These are phyloP conservation scores for Zopfia rhizophila DNA, from an alignment of 2,329 filamentous ascomycete species.

Conservation along the genomic window DNA sequence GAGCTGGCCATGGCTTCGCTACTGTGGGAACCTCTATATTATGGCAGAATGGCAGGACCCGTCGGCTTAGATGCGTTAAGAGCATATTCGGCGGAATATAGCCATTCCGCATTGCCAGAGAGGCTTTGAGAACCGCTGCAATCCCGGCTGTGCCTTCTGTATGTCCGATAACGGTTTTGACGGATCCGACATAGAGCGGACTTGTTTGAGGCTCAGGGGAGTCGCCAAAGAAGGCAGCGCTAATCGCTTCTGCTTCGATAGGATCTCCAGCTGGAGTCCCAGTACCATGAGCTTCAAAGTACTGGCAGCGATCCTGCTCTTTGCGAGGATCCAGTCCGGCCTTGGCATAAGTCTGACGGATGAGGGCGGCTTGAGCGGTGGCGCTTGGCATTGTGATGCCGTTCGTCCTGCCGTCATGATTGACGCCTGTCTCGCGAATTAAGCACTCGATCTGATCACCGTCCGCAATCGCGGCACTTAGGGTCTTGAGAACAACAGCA, in stretches of 20 bases:
- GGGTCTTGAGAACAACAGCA: slow-evolving; percentile 62
- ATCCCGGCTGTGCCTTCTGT: slow-evolving; percentile 54
- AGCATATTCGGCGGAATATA: slow-evolving; percentile 48
- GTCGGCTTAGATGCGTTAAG: slow-evolving; percentile 45
- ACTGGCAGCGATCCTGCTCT: slow-evolving; percentile 30
- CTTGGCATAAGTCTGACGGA: slow-evolving; percentile 45
- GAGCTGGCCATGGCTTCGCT: slow-evolving; percentile 21
- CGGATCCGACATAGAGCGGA: slow-evolving; percentile 35
- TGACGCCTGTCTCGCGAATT: slow-evolving; percentile 48
- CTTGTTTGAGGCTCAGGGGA: slow-evolving; percentile 40
- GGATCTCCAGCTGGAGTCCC: slow-evolving; percentile 51
- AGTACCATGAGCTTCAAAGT: slow-evolving; percentile 55
- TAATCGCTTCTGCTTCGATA: slow-evolving; percentile 34
- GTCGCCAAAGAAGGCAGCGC: slow-evolving; percentile 21
- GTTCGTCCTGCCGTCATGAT: slow-evolving; percentile 51
- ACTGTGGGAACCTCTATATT: slow-evolving; percentile 22
- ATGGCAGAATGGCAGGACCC: slow-evolving; percentile 29
- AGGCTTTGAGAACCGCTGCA: slow-evolving; percentile 50
- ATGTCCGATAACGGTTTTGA: slow-evolving; percentile 56
- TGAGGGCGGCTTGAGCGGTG: slow-evolving; percentile 49
- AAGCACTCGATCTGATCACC: slow-evolving; percentile 58
- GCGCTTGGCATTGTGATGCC: slow-evolving; percentile 55
- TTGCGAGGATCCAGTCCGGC: slow-evolving; percentile 43
- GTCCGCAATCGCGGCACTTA: slow-evolving; percentile 60
- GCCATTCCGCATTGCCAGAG: slow-evolving; percentile 50